A percentile compares a stretch with the other conserved stretches of the same genome.
Evolutionary conservation across 352 stramenopile genomes (phyloP).

Genomic region (Pythium utonaiense): DNA sequence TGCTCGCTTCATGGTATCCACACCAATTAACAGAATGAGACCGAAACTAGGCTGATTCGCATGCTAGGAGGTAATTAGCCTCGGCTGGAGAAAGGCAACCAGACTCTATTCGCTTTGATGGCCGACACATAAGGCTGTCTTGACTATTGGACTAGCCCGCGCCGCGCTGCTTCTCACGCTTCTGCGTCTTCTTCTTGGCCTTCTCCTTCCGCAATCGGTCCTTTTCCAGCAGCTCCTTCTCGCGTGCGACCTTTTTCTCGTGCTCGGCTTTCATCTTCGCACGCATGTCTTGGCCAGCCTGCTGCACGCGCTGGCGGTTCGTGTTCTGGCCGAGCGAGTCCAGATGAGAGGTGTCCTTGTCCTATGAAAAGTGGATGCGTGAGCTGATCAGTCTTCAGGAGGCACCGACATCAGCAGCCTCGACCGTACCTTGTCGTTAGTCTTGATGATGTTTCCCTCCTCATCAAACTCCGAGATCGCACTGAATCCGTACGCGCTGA

Average conservation of each 20-base stretch:
- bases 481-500: conserved; percentile 77
- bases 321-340: conserved; percentile 43
- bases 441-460: conserved; percentile 79
- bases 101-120: background rate
- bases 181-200: conserved; percentile 66
- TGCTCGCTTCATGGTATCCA: background rate
- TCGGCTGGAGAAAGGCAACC: background rate
- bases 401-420: no score
- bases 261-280: conserved; percentile 76
- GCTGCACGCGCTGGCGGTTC: conserved; percentile 51
- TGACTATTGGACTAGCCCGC: conserved; percentile 32
- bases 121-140: no score
- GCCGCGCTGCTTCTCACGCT: conserved; percentile 69
- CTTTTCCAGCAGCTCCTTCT: conserved; percentile 71
- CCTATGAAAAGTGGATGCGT: conserved; percentile 22
- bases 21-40: no score
- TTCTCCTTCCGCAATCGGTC: conserved; percentile 70
- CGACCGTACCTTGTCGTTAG: conserved; percentile 55
- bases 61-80: background rate
- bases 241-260: conserved; percentile 60
- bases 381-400: no score
- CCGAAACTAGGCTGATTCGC: background rate
- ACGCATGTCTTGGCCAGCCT: conserved; percentile 44
- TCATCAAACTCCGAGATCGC: conserved; percentile 81
- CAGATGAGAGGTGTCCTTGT: conserved; percentile 31